phyloP scores from a whole-genome alignment of 2,329 filamentous ascomycete species.

The Myriosclerotinia duriaeana region DNA sequence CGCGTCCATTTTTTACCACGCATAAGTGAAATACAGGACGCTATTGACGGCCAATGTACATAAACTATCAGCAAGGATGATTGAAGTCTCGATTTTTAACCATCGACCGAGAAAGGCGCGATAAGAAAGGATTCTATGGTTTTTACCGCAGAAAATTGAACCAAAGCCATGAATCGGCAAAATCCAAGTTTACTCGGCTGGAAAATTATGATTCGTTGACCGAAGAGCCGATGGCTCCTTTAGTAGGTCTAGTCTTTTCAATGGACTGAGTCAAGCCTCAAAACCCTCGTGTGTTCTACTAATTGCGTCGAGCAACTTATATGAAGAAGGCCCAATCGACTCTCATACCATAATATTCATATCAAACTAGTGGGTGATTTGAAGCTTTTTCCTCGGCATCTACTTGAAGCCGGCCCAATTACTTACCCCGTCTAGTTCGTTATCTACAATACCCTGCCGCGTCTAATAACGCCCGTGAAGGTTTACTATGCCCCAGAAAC shows the following conservation, averaged over 20 bases:
- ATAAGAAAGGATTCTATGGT: not conserved
- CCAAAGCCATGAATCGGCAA: not conserved
- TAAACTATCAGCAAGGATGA: slow-evolving; percentile 10
- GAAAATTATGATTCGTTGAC: not conserved
- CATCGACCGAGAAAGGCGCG: slow-evolving; percentile 15
- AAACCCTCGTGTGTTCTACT: slow-evolving; percentile 5
- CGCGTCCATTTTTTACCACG: not conserved
- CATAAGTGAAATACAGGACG: slow-evolving; percentile 1
- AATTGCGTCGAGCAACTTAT: not conserved
- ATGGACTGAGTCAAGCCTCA: not conserved
- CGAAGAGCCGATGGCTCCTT: slow-evolving; percentile 13
- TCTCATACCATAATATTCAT: slow-evolving; percentile 13
- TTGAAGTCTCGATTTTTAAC: not conserved
- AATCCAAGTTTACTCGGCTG: not conserved
- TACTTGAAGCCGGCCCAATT: slow-evolving; percentile 14
- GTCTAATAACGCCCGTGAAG: slow-evolving; percentile 6
- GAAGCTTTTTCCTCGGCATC: slow-evolving; percentile 1
- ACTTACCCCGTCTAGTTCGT: slow-evolving; percentile 8
- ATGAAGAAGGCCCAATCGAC: slow-evolving; percentile 7
- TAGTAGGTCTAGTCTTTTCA: slow-evolving; percentile 12
- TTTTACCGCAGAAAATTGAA: not conserved
- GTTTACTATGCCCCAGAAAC: not conserved
- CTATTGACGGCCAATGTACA: slow-evolving; percentile 14
- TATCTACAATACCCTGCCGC: slow-evolving; percentile 13
- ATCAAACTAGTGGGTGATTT: not conserved